These are phyloP conservation scores for Rhodotorula sp. DNA, from an alignment of 1,284 basidiomycete genomes.

Conservation along the genomic window DNA sequence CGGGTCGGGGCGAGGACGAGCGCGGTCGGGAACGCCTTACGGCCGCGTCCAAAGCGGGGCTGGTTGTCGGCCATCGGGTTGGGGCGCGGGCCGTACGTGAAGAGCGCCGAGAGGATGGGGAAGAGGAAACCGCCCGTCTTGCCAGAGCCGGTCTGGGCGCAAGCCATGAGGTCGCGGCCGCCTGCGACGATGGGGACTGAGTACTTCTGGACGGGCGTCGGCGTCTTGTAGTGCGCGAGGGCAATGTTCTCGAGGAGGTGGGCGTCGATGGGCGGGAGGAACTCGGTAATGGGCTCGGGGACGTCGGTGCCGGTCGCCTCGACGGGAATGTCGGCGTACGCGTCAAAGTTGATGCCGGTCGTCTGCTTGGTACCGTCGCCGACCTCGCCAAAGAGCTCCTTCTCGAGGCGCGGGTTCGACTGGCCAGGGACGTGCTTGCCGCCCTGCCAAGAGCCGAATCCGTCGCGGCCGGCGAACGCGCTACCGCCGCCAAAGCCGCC, in stretches of 20 bases:
- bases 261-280: slow-evolving; percentile 88
- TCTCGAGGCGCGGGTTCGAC: slow-evolving; percentile 83
- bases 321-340: slow-evolving; percentile 99
- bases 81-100: slow-evolving; percentile 72
- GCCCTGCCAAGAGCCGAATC: slow-evolving; percentile 79
- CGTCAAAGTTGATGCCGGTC: slow-evolving; percentile 99
- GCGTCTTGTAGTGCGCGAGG: slow-evolving; percentile 86
- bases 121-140: slow-evolving; percentile 99
- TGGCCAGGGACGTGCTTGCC: slow-evolving; percentile 78
- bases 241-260: slow-evolving; percentile 94
- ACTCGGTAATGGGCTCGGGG: slow-evolving; percentile 85
- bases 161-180: slow-evolving; percentile 94
- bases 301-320: slow-evolving; percentile 95
- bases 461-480: slow-evolving; percentile 47
- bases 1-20: slow-evolving; percentile 96
- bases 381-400: slow-evolving; percentile 90
- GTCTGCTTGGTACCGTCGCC: slow-evolving; percentile 67
- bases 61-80: slow-evolving; percentile 59
- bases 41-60: slow-evolving; percentile 63
- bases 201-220: slow-evolving; percentile 99
- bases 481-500: slow-evolving; percentile 28
- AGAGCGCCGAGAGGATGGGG: slow-evolving; percentile 95
- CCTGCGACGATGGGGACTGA: slow-evolving; percentile 96
- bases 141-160: slow-evolving; percentile 99
- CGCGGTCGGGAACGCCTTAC: slow-evolving; percentile 93